Base-by-base conservation (phyloP, 441 rosid species). In the Bruguiera hainesii region DNA sequence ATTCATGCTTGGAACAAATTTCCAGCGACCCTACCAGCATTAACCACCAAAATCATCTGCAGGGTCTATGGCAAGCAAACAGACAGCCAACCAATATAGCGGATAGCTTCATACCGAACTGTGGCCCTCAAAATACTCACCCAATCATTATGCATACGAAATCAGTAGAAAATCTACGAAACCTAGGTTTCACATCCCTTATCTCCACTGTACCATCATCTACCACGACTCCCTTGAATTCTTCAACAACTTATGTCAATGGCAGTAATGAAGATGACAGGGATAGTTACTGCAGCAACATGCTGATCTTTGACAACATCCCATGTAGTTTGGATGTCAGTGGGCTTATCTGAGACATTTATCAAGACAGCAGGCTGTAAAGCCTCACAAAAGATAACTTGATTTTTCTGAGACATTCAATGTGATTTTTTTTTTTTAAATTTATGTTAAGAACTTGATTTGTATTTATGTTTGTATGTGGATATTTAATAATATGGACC, bases 221-320 rank as follows among this genome's bases (percentile, higher is more conserved):
- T 0, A 83, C 67, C 79, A 85, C 88, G 15, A 81, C 81, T 55
- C 85, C 84, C 9, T 66, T 89, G 80, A 80, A 81, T 69, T 84
- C 89, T 23, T 77, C 85, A 0, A 71, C 82, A 7, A 70, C 70
- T 30, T 78, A 72, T 73, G 64, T 80, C 70, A 87, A 83, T 63
- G 78, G 82, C 35, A 65, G 86, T 78, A 68, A 71, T 19, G 93
- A 89, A 75, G 96, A 86, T 65, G 91, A 87, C 65, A 81, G 81
- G 64, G 89, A 84, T 64, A 81, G 87, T 73, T 83, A 81, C 68
- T 82, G 89, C 70, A 84, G 90, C 64, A 76, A 81, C 61, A 60
- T 79, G 71, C 70, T 81, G 76, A 71, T 83, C 80, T 83, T 81
- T 70, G 82, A 76, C 64, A 42, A 42, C 48, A 48, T 78, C 33